Evolutionary conservation across 306 rosid genomes (phyloP), one percentile per base, ranked within the genome.

Genomic region (Lathyrus tuberosus): DNA sequence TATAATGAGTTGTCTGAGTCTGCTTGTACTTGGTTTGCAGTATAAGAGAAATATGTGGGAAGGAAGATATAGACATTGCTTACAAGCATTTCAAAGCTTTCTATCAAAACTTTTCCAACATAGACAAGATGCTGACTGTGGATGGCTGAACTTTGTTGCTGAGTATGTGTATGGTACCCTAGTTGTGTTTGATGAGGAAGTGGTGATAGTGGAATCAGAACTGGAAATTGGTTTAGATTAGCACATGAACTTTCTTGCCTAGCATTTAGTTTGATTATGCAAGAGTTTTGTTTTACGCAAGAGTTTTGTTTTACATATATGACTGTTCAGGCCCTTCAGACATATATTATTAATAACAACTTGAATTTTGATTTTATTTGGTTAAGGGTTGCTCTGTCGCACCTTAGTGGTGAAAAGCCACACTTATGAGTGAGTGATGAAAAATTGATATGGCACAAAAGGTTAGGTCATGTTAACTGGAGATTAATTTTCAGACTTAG

Each of bases 41-140:
- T 74, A 84, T 91, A 71, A 86, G 97, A 78, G 99, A 88, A 75
- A 82, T 94, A 67, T 94, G 97, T 62, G 99, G 97, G 77, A 94
- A 84, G 84, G 90, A 94, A 80, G 99, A 94, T 67, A 33, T 91
- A 49, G 91, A 94, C 76, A 83, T 86, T 72, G 99, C 97, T 35
- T 86, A 91, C 88, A 86, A 86, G 82, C 86, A 91, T 86, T 94
- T 94, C 81, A 91, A 91, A 81, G 95, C 95, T 41, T 94, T 91
- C 79, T 94, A 87, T 80, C 77, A 77, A 79, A 75, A 87, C 44
- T 91, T 94, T 79, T 91, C 96, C 10, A 81, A 77, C 81, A 78
- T 91, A 76, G 99, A 94, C 88, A 75, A 67, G 78, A 81, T 80
- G 87, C 83, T 94, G 42, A 78, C 72, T 17, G 71, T 91, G 63